phyloP scores from a whole-genome alignment of 352 stramenopile species.

The Phytophthora macrochlamydospora region DNA sequence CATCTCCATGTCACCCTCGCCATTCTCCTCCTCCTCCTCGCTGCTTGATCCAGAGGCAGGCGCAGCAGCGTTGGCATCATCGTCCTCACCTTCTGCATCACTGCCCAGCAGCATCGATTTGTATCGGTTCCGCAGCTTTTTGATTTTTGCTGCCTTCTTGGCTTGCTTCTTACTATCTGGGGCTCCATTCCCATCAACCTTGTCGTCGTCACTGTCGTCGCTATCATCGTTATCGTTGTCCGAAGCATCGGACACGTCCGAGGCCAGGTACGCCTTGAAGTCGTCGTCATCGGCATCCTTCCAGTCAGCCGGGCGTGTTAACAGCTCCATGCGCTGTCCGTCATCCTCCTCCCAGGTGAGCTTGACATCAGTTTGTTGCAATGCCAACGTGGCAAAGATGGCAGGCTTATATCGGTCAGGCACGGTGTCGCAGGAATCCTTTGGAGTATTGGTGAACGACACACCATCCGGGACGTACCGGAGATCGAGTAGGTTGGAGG shows the following conservation, averaged over 20 bases:
- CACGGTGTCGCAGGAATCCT: slow-evolving; percentile 84
- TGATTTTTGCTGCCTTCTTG: slow-evolving; percentile 76
- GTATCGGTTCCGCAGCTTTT: slow-evolving; percentile 84
- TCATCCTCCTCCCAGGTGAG: slow-evolving; percentile 97
- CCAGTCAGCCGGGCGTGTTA: slow-evolving; percentile 77
- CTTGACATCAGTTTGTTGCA: slow-evolving; percentile 93
- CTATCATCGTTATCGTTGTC: slow-evolving; percentile 48
- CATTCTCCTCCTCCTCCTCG: slow-evolving; percentile 38
- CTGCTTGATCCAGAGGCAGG: slow-evolving; percentile 32
- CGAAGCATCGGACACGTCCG: slow-evolving; percentile 71
- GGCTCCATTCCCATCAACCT: slow-evolving; percentile 18
- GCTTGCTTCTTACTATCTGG: slow-evolving; percentile 41
- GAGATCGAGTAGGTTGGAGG: slow-evolving; percentile 94
- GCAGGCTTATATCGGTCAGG: slow-evolving; percentile 94
- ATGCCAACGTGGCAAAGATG: slow-evolving; percentile 93
- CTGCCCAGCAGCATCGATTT: slow-evolving; percentile 80
- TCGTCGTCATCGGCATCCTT: slow-evolving; percentile 92
- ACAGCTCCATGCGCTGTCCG: slow-evolving; percentile 86
- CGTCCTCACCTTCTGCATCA: slow-evolving; percentile 66
- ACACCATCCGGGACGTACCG: slow-evolving; percentile 94
- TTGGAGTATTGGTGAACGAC: slow-evolving; percentile 86
- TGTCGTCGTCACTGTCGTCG: slow-evolving; percentile 40
- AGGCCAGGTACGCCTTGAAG: slow-evolving; percentile 94
- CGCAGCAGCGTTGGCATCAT: slow-evolving; percentile 34
- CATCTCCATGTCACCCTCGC: slow-evolving; percentile 82